Conservation (phyloP, 139 green algal genomes). For the Haematococcus lacustris region DNA sequence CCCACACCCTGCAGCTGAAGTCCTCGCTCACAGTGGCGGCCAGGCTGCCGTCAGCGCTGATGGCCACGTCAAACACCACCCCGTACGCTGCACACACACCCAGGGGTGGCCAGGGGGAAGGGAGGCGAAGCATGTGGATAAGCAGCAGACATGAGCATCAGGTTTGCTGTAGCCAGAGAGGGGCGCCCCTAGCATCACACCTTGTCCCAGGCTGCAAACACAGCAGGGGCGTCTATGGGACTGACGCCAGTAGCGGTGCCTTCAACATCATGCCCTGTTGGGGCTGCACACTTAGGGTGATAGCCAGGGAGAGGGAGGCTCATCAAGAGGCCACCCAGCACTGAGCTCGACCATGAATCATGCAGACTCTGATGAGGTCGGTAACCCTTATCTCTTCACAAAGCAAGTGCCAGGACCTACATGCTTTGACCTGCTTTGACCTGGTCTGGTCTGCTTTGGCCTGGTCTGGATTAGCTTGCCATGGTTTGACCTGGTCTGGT, state of each 20-base stretch:
- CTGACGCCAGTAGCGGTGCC: no score
- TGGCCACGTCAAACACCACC: slow-evolving; percentile 18
- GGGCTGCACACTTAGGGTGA: not conserved
- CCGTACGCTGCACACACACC: not conserved
- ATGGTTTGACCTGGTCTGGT: not conserved
- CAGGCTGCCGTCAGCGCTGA: slow-evolving; percentile 25
- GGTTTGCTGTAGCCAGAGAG: not conserved
- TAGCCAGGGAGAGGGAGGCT: not conserved
- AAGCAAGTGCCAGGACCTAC: not conserved
- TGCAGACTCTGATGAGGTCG: not conserved
- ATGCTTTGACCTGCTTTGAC: not conserved
- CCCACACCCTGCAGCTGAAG: slow-evolving; percentile 26
- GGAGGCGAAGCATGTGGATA: not conserved
- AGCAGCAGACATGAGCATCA: not conserved
- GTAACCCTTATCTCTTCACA: not conserved
- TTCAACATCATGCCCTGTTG: no score
- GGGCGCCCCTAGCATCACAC: not conserved
- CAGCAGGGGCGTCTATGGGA: not conserved
- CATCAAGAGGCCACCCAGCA: not conserved
- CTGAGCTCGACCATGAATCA: not conserved
- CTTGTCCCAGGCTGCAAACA: not conserved
- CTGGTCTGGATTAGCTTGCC: not conserved
- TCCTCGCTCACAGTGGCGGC: slow-evolving; percentile 20
- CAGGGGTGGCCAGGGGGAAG: not conserved
- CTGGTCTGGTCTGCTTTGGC: not conserved